phyloP scores from a whole-genome alignment of 2,329 filamentous ascomycete species.

The Cladosporium sp. region DNA sequence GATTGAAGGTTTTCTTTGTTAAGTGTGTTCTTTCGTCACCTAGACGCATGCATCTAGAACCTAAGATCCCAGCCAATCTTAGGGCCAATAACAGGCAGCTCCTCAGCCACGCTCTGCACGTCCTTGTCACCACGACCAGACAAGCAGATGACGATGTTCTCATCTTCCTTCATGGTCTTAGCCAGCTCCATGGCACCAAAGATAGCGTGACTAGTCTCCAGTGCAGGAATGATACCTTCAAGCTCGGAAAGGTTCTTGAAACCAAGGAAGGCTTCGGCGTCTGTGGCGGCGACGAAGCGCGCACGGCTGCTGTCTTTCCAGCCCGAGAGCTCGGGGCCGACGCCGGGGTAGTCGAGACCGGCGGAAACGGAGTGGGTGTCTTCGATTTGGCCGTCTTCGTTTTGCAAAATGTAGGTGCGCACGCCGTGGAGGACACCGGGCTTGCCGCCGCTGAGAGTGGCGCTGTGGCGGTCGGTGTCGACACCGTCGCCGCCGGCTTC shows the following conservation, averaged over 20 bases:
- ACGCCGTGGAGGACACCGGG: constrained; percentile 96
- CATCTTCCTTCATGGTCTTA: constrained; percentile 82
- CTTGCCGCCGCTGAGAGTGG: constrained; percentile 78
- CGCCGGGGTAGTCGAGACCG: constrained; percentile 93
- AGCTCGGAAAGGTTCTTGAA: constrained; percentile 81
- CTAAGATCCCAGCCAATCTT: constrained; percentile 72
- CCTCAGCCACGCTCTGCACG: constrained; percentile 95
- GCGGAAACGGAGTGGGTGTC: constrained; percentile 97
- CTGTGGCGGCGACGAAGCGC: constrained; percentile 84
- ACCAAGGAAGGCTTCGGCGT: constrained; percentile 81
- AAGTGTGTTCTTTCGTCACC: neutral
- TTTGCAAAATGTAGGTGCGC: constrained; percentile 90
- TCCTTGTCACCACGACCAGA: constrained; percentile 96
- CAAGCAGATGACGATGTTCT: constrained; percentile 91
- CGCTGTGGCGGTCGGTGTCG: constrained; percentile 78
- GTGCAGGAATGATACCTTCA: constrained; percentile 93
- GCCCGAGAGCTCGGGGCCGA: constrained; percentile 82
- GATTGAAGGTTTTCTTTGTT: neutral
- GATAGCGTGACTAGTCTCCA: constrained; percentile 91
- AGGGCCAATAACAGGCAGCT: constrained; percentile 81
- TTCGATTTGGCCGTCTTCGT: constrained; percentile 84
- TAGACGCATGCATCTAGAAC: constrained; percentile 30
- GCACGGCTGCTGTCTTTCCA: constrained; percentile 92
- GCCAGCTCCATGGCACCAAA: constrained; percentile 85
- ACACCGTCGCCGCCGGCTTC: constrained; percentile 93